Conservation (phyloP, 305 asterid genomes). For the Fraxinus paxiana region DNA sequence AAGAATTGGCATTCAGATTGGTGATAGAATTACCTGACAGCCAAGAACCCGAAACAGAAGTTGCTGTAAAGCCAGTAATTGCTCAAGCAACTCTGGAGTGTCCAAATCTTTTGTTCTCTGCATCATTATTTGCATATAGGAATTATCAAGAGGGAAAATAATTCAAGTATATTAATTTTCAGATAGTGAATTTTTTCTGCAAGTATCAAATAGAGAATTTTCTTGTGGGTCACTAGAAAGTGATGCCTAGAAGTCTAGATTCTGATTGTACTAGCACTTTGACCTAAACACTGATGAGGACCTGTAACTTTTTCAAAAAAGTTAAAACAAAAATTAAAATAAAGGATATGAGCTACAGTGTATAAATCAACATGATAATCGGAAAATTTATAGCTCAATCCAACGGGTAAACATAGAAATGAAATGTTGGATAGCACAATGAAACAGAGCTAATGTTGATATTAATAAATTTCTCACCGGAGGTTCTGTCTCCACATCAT, state of each 20-base stretch:
- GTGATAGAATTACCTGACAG: slow-evolving; percentile 61
- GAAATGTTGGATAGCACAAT: not conserved
- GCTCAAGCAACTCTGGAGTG: slow-evolving; percentile 75
- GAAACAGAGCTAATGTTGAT: slow-evolving; percentile 2
- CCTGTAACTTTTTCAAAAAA: not conserved
- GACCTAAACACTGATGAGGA: not conserved
- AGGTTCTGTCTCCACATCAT: slow-evolving; percentile 78
- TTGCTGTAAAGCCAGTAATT: slow-evolving; percentile 79
- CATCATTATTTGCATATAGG: slow-evolving; percentile 15
- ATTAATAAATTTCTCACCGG: slow-evolving; percentile 39
- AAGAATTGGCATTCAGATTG: slow-evolving; percentile 13
- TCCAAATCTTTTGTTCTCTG: slow-evolving; percentile 93
- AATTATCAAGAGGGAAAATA: slow-evolving; percentile 10
- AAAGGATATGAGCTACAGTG: not conserved
- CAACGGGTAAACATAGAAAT: not conserved
- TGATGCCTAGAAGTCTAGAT: not conserved
- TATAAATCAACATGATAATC: not conserved
- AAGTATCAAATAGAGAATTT: not conserved
- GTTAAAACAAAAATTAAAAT: too few species aligned
- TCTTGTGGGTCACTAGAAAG: not conserved
- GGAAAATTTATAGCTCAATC: not conserved
- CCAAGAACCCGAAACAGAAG: slow-evolving; percentile 80
- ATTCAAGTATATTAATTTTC: not conserved
- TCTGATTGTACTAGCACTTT: not conserved
- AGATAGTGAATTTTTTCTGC: not conserved